Conservation (phyloP, 805 yeast species). For the Kockiozyma suomiensis region DNA sequence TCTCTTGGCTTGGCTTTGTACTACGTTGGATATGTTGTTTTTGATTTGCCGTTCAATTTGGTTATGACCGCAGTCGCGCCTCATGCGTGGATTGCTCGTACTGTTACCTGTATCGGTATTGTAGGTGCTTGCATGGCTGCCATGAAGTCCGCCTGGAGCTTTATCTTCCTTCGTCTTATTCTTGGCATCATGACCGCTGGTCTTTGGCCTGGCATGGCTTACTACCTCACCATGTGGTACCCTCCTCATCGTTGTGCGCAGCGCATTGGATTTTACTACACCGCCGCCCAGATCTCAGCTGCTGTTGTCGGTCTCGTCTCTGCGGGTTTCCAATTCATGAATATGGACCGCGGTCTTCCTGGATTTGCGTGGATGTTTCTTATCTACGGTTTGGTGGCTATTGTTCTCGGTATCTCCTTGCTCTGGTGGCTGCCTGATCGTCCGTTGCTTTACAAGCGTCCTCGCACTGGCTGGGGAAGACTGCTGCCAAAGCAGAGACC, state of each 20-base stretch:
- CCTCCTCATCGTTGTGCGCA: constrained; percentile 75
- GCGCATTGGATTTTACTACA: constrained; percentile 84
- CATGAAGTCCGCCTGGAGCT: constrained; percentile 56
- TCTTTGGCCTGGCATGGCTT: constrained; percentile 77
- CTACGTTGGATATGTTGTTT: constrained; percentile 79
- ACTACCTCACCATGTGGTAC: constrained; percentile 81
- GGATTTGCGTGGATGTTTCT: constrained; percentile 91
- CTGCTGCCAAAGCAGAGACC: constrained; percentile 33
- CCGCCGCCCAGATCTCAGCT: constrained; percentile 90
- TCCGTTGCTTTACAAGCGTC: constrained; percentile 45
- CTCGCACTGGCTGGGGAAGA: constrained; percentile 31
- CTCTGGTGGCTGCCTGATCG: constrained; percentile 88
- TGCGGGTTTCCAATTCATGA: constrained; percentile 87
- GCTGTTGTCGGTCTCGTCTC: constrained; percentile 85
- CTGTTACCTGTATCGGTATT: constrained; percentile 73
- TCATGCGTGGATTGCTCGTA: constrained; percentile 81
- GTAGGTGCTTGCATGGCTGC: constrained; percentile 76
- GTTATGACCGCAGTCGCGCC: constrained; percentile 83
- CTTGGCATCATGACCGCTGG: constrained; percentile 78
- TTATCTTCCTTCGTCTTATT: constrained; percentile 58
- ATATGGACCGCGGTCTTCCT: constrained; percentile 64
- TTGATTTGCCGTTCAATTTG: constrained; percentile 87
- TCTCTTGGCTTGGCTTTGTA: constrained; percentile 79
- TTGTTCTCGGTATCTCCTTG: constrained; percentile 62
- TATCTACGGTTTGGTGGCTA: constrained; percentile 71